Conservation (phyloP, 75 land plant genomes). For the Sequoiadendron giganteum region DNA sequence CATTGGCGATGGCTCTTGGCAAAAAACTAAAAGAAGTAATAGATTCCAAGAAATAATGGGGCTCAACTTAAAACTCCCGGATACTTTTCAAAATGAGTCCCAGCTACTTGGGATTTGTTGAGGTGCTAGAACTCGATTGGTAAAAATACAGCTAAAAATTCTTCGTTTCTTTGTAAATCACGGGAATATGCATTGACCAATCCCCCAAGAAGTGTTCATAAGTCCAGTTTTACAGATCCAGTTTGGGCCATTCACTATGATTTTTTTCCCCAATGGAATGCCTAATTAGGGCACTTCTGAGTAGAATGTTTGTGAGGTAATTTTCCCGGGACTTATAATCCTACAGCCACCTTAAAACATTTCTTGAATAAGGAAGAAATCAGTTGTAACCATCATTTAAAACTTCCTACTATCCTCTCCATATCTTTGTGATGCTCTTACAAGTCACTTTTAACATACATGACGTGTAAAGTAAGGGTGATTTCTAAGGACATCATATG, state of each 20-base stretch:
- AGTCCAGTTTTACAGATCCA: background rate
- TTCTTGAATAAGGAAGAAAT: too few species aligned
- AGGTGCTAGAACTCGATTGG: background rate
- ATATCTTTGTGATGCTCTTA: too few species aligned
- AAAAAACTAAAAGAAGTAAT: constrained; percentile 81
- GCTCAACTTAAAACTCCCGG: background rate
- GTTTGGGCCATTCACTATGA: background rate
- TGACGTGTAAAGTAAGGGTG: too few species aligned
- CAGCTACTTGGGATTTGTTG: background rate
- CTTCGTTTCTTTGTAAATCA: background rate
- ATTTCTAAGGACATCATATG: too few species aligned
- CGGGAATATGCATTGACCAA: background rate
- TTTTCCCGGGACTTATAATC: too few species aligned
- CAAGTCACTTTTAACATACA: too few species aligned
- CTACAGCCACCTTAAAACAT: too few species aligned
- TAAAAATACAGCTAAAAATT: background rate
- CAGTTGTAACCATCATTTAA: too few species aligned
- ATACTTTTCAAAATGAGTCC: background rate
- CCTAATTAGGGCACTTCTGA: too few species aligned
- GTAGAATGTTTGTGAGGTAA: background rate
- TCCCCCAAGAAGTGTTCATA: background rate
- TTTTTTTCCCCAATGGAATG: background rate
- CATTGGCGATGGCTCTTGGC: constrained; percentile 85
- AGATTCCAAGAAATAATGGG: constrained; percentile 11
- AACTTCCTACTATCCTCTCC: too few species aligned